Base-by-base conservation (phyloP, 2,329 filamentous ascomycete species). In the Diaporthe sp. region DNA sequence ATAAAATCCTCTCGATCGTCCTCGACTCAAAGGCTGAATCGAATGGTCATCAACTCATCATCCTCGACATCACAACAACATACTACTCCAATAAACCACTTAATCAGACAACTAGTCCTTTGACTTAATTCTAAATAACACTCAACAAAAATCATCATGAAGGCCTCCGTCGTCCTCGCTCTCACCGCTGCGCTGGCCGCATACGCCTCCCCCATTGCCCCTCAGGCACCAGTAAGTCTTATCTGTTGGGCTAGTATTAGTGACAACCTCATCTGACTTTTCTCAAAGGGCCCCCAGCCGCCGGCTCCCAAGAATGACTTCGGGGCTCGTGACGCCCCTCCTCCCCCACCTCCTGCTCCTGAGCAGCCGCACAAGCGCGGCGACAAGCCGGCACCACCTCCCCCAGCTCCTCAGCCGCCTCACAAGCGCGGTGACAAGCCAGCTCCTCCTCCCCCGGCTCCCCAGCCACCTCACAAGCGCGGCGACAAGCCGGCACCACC, bases 141-240 rank as follows among this genome's bases (percentile, higher is more conserved):
- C 2, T 15, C 59, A 65, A 65, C 61, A 49, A 31, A 46, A 46
- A 65, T 31, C 61, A 65, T 31, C 61, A 65, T 65, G 42, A 65
- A 65, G 61, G 25, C 61, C 42, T 65, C 61, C 61, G 25, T 65
- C 42, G 42, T 65, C 61, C 61, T 65, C 9, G 61, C 61, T 65
- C 61, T 65, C 17, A 65, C 61, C 17, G 61, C 61, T 65, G 61
- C 61, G 61, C 61, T 65, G 7, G 61, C 25, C 61, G 61, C 61
- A 22, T 65, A 65, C 42, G 61, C 25, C 42, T 65, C 61, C 3
- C 61, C 61, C 61, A 49, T 65, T 13, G 61, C 61, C 25, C 39
- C 9, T 17, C 15, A 65, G 61, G 61, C 6, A 22, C 61, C 61
- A 28, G 61, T 65, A 65, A 65, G 42, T 65, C 25, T 65, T 34